Evolutionary conservation across 768 basidiomycete species (phyloP).

Genomic region (Gelatoporia subvermispora): DNA sequence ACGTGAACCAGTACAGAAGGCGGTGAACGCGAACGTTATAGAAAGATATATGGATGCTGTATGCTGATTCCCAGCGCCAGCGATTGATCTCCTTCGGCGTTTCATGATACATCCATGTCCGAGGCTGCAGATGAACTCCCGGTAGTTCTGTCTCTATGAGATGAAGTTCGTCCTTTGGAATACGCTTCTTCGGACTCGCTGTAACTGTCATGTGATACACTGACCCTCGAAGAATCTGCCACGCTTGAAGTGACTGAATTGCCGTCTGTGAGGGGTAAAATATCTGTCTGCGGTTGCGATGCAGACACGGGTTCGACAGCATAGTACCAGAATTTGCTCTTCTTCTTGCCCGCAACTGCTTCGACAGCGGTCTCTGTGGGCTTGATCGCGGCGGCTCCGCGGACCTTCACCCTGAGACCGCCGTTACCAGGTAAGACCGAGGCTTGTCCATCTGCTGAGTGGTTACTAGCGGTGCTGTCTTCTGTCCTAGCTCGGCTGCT

Average conservation of each 20-base stretch:
- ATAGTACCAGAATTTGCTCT: constrained; percentile 86
- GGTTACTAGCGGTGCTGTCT: constrained; percentile 47
- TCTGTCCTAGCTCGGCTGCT: constrained; percentile 75
- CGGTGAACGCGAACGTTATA: no score
- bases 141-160: constrained; percentile 29
- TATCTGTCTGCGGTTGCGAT: constrained; percentile 2
- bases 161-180: constrained; percentile 7
- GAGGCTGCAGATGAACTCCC: constrained; percentile 40
- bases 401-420: constrained; percentile 42
- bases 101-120: constrained; percentile 30
- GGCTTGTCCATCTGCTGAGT: constrained; percentile 17
- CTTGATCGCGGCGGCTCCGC: constrained; percentile 63
- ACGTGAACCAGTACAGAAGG: no score
- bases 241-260: neutral
- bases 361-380: constrained; percentile 73
- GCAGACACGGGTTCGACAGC: constrained; percentile 68
- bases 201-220: neutral
- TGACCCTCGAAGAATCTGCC: neutral
- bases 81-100: neutral
- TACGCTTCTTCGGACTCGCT: constrained; percentile 6
- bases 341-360: constrained; percentile 73
- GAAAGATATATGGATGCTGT: no score
- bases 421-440: constrained; percentile 23
- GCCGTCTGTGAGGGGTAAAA: neutral
- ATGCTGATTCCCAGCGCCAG: no score